Base-by-base conservation (phyloP, 208 protist genomes). In the Crithidia brevicula region DNA sequence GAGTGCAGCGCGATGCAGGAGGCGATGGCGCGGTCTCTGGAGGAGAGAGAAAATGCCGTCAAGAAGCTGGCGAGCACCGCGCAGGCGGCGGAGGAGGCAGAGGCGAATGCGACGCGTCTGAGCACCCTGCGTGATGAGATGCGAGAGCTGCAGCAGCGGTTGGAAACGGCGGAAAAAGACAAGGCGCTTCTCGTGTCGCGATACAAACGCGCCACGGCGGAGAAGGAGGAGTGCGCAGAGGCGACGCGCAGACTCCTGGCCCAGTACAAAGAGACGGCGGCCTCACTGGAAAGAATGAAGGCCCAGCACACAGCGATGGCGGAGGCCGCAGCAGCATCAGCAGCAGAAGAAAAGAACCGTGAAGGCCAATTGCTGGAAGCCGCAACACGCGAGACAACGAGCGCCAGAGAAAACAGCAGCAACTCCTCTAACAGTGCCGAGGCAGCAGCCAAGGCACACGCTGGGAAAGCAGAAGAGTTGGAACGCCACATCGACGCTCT, bases 211-310 rank as follows among this genome's bases (percentile, higher is more conserved):
- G 74, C 66, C n/a, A 75, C 30, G 22, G 33, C 47, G 3, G 79
- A 84, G 54, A 84, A 81, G 30, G 79, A 81, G 27, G 66, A 81
- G 62, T 76, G 74, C 33, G 57, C 53, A 0, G 73, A 67, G 15
- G 66, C 67, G 23, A 49, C 67, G 43, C 54, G 60, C 40, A 67
- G 56, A 47, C 42, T 66, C 31, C 33, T 80, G 23, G 13, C 38
- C 36, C 56, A 67, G 60, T 67, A 74, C 56, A 74, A 74, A 28
- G 68, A 74, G 34, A 57, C 62, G n/a, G 53, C 53, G 20, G 51
- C 53, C 0, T 38, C 53, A 8, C 51, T 43, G 15, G 68, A 74
- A 27, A 30, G 25, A 52, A 22, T 74, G 25, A 36, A 54, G 60
- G 45, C 42, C 25, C 50, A 74, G 25, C n/a, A 52, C 1, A 23